phyloP scores from a whole-genome alignment of 75 land plant genomes.

The Pinus albicaulis region DNA sequence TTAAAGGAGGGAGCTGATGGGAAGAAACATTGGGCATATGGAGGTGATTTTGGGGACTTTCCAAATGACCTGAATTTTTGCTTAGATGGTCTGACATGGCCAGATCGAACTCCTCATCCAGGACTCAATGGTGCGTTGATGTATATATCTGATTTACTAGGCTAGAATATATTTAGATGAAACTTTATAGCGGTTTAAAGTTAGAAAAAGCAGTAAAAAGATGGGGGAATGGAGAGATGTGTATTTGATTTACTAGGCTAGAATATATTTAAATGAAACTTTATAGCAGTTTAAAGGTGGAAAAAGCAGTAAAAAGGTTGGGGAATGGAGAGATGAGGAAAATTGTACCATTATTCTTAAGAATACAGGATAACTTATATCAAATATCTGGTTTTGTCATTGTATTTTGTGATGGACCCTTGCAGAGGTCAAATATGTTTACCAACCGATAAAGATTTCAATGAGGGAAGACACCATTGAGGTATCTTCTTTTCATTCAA shows the following conservation, averaged over 20 bases:
- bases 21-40: slow-evolving; percentile 91
- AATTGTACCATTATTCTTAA: background rate
- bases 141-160: background rate
- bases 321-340: background rate
- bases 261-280: background rate
- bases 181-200: background rate
- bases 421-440: slow-evolving; percentile 90
- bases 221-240: background rate
- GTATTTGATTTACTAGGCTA: background rate
- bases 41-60: slow-evolving; percentile 96
- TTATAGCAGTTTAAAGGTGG: background rate
- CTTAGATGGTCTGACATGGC: slow-evolving; percentile 88
- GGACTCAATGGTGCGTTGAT: slow-evolving; percentile 71
- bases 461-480: slow-evolving; percentile 40
- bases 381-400: background rate
- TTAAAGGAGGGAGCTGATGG: slow-evolving; percentile 69
- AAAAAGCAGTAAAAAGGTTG: background rate
- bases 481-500: slow-evolving; percentile 36
- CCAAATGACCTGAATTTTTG: slow-evolving; percentile 99
- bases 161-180: background rate
- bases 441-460: slow-evolving; percentile 77
- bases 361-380: background rate
- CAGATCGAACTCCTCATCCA: slow-evolving; percentile 95
- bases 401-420: slow-evolving; percentile 1
- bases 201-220: background rate